These are phyloP conservation scores for Kazachstania bromeliacearum DNA, from an alignment of 805 yeast genomes.

Conservation along the genomic window DNA sequence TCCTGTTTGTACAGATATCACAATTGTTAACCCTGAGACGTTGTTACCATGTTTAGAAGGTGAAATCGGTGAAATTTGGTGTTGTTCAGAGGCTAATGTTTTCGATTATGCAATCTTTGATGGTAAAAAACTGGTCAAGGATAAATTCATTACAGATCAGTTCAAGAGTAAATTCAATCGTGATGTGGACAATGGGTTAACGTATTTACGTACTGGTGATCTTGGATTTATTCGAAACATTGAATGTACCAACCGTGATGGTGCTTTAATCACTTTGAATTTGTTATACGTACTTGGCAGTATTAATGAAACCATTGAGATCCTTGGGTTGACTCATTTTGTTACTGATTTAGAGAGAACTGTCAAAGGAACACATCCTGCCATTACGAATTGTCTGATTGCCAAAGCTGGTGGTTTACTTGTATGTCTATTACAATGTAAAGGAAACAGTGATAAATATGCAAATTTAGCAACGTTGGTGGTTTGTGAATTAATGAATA, in stretches of 20 bases:
- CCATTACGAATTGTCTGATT: slow-evolving; percentile 46
- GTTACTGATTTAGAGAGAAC: slow-evolving; percentile 74
- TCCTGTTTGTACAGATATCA: slow-evolving; percentile 87
- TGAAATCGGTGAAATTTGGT: slow-evolving; percentile 97
- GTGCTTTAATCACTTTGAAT: slow-evolving; percentile 44
- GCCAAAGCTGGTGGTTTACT: slow-evolving; percentile 77
- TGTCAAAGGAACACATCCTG: slow-evolving; percentile 42
- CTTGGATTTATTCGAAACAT: slow-evolving; percentile 84
- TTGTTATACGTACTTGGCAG: slow-evolving; percentile 78
- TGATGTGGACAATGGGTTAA: slow-evolving; percentile 54
- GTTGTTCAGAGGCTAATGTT: slow-evolving; percentile 77
- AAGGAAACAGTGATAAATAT: slow-evolving; percentile 33
- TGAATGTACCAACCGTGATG: slow-evolving; percentile 34
- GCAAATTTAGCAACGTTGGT: slow-evolving; percentile 79
- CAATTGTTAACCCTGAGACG: slow-evolving; percentile 93
- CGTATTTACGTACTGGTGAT: slow-evolving; percentile 85
- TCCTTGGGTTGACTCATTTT: slow-evolving; percentile 84
- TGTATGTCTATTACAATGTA: slow-evolving; percentile 62
- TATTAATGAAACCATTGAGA: slow-evolving; percentile 81
- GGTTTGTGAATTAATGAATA: slow-evolving; percentile 66
- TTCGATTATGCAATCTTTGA: slow-evolving; percentile 45
- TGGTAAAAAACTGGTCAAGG: slow-evolving; percentile 36
- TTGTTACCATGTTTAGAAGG: slow-evolving; percentile 69
- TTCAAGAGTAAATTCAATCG: slow-evolving; percentile 49
- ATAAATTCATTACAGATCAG: slow-evolving; percentile 43